Percentiles rank a stretch among this genome's conserved stretches.
phyloP scores from a whole-genome alignment of 2,329 filamentous ascomycete species.

The Penicillium sp. region DNA sequence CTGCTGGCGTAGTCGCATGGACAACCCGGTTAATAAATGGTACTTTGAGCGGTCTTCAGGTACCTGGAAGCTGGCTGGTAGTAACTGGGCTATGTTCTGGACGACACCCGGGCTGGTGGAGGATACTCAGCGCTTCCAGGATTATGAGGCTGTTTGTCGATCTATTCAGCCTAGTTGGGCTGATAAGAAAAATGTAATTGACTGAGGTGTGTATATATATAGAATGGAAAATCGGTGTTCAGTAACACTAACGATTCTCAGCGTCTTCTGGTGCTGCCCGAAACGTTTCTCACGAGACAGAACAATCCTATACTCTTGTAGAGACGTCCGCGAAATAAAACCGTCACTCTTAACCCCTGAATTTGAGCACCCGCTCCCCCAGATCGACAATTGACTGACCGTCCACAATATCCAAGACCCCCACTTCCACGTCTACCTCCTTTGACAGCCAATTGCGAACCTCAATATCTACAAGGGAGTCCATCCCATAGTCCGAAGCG shows the following conservation, averaged over 20 bases:
- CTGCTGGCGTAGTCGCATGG: constrained; percentile 84
- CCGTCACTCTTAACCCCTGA: not conserved
- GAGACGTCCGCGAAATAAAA: too few relatives aligned
- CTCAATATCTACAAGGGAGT: not conserved
- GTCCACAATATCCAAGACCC: not conserved
- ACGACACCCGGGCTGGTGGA: constrained; percentile 67
- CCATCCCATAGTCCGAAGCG: not conserved
- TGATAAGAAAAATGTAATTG: constrained; percentile 48
- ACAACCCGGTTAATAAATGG: constrained; percentile 98
- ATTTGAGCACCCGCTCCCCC: not conserved
- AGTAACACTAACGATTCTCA: too few relatives aligned
- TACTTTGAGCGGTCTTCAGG: constrained; percentile 91
- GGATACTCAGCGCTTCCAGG: constrained; percentile 54
- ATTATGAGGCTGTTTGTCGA: constrained; percentile 75
- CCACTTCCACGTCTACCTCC: not conserved
- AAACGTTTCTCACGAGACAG: too few relatives aligned
- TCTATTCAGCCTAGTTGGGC: constrained; percentile 52
- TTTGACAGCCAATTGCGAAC: not conserved
- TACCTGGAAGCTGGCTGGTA: constrained; percentile 75
- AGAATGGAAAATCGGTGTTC: not conserved
- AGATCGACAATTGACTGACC: not conserved
- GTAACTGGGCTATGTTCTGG: constrained; percentile 98
- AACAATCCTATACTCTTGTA: too few relatives aligned
- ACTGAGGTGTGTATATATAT: constrained; percentile 40
- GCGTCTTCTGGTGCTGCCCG: not conserved